Evolutionary conservation across 2,329 filamentous ascomycete species (phyloP), one percentile per base, ranked within the genome.

Genomic region (Monascus ruber): DNA sequence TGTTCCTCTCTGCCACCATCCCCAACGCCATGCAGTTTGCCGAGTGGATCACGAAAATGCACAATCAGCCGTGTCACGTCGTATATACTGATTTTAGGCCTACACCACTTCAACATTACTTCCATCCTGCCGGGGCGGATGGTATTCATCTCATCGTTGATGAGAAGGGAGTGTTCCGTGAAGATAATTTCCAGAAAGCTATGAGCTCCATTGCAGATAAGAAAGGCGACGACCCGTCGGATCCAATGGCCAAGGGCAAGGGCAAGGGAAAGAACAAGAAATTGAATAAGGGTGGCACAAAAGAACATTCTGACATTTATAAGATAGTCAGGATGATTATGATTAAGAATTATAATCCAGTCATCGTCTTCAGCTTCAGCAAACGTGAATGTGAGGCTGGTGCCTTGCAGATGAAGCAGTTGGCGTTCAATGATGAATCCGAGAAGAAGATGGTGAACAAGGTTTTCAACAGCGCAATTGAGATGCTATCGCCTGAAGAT

Each of bases 291-390:
- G 87, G 87, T 36, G 84, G 84, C 39, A 74, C 76, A 33, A 74
- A 82, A 44, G 77, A 74, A 26, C 69, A 77, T 9, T 79, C 79
- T 1, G 91, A 98, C 63, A 94, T 98, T 45, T 87, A 86, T 69
- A 96, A 95, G 72, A 94, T 98, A 54, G 84, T 98, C 49, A 85
- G 84, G 63, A 98, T 98, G 91, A 94, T 96, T 51, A 94, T 98
- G 81, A 75, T 85, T 65, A 94, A 88, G 69, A 91, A 84, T 58
- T 93, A 91, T 66, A 95, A 98, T 55, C 91, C 91, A 0, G 91
- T 96, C 53, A 98, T 98, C 58, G 87, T 98, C 31, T 98, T 98
- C 76, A 96, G 89, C 64, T 98, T 98, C 69, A 95, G 88, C 73
- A 98, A 98, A 70, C 77, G 89, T 48, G 89, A 96, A 54, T 95